Conservation (phyloP, 495 filamentous ascomycete species). For the Aspergillus bridgeri region DNA sequence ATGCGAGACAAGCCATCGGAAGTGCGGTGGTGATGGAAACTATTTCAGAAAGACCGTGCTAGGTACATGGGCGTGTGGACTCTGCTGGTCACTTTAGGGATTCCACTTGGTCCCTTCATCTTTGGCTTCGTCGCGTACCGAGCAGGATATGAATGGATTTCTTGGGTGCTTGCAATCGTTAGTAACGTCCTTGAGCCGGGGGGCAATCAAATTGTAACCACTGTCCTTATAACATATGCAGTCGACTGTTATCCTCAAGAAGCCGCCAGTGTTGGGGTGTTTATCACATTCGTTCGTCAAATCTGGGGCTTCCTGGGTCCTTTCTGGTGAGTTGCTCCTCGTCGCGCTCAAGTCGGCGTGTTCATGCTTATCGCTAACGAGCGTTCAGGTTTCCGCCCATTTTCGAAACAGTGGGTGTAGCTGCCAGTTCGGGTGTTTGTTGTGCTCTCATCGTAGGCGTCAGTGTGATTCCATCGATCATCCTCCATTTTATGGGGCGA, state of each 20-base stretch:
- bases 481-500: constrained; percentile 34
- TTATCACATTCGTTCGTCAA: constrained; percentile 50
- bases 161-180: constrained; percentile 45
- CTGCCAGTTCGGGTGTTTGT: constrained; percentile 38
- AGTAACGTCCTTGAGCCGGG: constrained; percentile 25
- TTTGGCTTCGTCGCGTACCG: constrained; percentile 46
- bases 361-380: constrained; percentile 10
- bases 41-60: constrained; percentile 48
- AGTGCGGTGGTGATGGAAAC: constrained; percentile 52
- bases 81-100: constrained; percentile 47
- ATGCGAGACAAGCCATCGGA: constrained; percentile 32
- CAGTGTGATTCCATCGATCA: constrained; percentile 44
- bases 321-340: constrained; percentile 43
- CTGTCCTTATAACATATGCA: constrained; percentile 51
- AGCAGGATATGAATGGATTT: constrained; percentile 42
- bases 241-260: constrained; percentile 49
- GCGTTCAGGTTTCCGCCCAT: constrained; percentile 47
- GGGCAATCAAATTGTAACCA: constrained; percentile 57
- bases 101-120: constrained; percentile 43
- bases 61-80: constrained; percentile 55
- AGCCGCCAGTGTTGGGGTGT: constrained; percentile 50
- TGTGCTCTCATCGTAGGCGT: constrained; percentile 42
- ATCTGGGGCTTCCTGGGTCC: constrained; percentile 57
- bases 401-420: constrained; percentile 43
- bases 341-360: background rate